Conservation (phyloP, 163 green algal species). For the Chlamydomonas reinhardtii region DNA sequence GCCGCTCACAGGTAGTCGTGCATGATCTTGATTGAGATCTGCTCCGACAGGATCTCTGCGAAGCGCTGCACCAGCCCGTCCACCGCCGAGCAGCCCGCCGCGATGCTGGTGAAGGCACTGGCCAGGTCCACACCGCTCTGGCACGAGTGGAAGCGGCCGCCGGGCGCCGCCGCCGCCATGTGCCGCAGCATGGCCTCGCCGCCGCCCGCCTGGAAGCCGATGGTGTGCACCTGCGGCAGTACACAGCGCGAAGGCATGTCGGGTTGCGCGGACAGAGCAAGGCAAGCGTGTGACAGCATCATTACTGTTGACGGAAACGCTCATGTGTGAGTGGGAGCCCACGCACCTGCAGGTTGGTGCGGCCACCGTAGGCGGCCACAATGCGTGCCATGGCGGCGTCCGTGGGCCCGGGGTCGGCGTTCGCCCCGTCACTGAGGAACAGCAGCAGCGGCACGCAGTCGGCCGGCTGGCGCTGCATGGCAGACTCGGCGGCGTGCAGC, state of each 20-base stretch:
- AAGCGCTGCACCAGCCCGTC: constrained; percentile 59
- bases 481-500: neutral
- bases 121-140: constrained; percentile 49
- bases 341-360: constrained; percentile 52
- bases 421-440: constrained; percentile 60
- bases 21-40: constrained; percentile 57
- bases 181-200: constrained; percentile 35
- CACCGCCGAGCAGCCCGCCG: constrained; percentile 49
- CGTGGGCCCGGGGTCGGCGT: neutral
- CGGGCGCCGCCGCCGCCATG: constrained; percentile 34
- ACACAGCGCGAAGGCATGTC: too few species aligned
- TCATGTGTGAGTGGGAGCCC: too few species aligned
- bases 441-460: constrained; percentile 56
- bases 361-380: neutral
- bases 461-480: neutral
- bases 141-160: constrained; percentile 52
- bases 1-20: constrained; percentile 58
- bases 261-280: too few species aligned
- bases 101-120: constrained; percentile 50
- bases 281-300: too few species aligned
- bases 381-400: constrained; percentile 36
- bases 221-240: constrained; percentile 65
- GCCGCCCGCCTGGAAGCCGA: constrained; percentile 53
- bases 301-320: too few species aligned
- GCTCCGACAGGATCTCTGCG: constrained; percentile 54